These are phyloP conservation scores for Clitoria ternatea DNA, from an alignment of 306 rosid species.

Conservation along the genomic window DNA sequence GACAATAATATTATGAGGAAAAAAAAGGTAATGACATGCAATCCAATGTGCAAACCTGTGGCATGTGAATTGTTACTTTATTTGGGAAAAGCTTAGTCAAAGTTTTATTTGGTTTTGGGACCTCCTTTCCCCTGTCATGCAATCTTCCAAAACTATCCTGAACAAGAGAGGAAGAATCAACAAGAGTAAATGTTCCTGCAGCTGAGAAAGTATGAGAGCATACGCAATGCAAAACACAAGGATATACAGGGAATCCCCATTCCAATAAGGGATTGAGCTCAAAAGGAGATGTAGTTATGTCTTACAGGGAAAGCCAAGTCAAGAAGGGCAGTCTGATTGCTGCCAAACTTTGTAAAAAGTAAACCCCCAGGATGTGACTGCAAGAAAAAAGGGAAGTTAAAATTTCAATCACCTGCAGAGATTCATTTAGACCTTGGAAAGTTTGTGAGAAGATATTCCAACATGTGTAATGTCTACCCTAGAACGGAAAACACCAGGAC, in stretches of 20 bases:
- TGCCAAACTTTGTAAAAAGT: constrained; percentile 93
- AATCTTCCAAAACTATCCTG: constrained; percentile 99
- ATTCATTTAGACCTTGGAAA: neutral
- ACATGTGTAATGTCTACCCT: too few species aligned
- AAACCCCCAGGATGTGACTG: constrained; percentile 99
- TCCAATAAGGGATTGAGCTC: neutral
- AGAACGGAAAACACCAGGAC: too few species aligned
- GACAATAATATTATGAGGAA: neutral
- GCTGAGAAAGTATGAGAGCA: constrained; percentile 12
- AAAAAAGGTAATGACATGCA: neutral
- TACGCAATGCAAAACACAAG: constrained; percentile 10
- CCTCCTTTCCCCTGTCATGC: constrained; percentile 97
- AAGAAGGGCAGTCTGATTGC: constrained; percentile 99
- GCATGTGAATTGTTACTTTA: constrained; percentile 94
- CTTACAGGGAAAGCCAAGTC: constrained; percentile 98
- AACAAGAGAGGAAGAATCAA: neutral
- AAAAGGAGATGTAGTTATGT: constrained; percentile 13
- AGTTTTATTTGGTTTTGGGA: constrained; percentile 92
- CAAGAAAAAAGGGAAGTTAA: constrained; percentile 33
- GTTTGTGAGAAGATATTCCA: too few species aligned
- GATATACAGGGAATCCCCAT: neutral
- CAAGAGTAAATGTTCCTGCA: neutral
- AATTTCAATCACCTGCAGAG: constrained; percentile 2
- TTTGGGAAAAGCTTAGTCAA: constrained; percentile 95
- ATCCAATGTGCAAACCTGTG: constrained; percentile 70